A percentile compares a stretch with the other conserved stretches of the same genome.
Conservation (phyloP, 2,329 filamentous ascomycete species). For the Incumbomyces lentus region DNA sequence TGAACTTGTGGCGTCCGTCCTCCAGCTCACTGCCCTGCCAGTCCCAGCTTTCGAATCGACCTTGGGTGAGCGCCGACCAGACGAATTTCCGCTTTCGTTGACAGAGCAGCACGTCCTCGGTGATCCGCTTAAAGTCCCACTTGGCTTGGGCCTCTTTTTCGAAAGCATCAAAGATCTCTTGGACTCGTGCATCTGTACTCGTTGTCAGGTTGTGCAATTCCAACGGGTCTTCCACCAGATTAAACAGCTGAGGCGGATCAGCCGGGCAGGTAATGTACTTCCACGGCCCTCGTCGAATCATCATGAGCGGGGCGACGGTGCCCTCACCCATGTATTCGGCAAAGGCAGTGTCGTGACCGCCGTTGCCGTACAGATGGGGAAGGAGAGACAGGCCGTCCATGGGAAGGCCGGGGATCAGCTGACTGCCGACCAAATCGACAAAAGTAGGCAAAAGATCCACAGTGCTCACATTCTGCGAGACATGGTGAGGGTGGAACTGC, state of each 20-base stretch:
- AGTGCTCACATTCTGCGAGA: conserved; percentile 77
- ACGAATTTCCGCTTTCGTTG: conserved; percentile 71
- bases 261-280: conserved; percentile 82
- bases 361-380: conserved; percentile 61
- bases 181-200: conserved; percentile 30
- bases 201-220: conserved; percentile 63
- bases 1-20: conserved; percentile 52
- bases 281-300: conserved; percentile 83
- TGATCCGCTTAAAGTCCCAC: conserved; percentile 76
- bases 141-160: conserved; percentile 60
- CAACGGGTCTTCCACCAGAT: conserved; percentile 62
- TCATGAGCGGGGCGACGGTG: conserved; percentile 78
- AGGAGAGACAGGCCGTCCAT: conserved; percentile 76
- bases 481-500: conserved; percentile 62
- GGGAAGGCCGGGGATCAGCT: conserved; percentile 59
- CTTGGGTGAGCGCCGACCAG: conserved; percentile 68
- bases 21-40: conserved; percentile 52
- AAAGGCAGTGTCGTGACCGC: conserved; percentile 64
- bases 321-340: conserved; percentile 94
- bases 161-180: conserved; percentile 45
- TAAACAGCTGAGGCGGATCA: conserved; percentile 75
- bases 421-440: conserved; percentile 67
- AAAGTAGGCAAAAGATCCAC: conserved; percentile 84
- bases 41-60: conserved; percentile 74
- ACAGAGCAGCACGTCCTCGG: conserved; percentile 59